Evolutionary conservation across 2,329 filamentous ascomycete genomes (phyloP).

Genomic region (Aureobasidium uvarum): DNA sequence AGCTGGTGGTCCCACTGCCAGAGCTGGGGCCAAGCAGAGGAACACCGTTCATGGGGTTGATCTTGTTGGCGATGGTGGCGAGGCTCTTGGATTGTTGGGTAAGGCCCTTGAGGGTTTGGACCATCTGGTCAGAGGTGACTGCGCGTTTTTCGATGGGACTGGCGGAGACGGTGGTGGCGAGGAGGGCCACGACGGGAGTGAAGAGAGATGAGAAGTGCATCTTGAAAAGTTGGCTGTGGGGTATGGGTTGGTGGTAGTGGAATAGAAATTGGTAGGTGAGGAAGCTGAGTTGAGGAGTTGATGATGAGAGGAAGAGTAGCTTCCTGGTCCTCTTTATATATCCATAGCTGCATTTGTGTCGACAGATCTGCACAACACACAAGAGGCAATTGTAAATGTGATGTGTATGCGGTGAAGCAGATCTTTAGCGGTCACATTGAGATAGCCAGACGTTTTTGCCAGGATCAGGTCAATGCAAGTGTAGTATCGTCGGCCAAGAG

Average conservation of each 20-base stretch:
- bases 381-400: background rate
- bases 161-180: background rate
- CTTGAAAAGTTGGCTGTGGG: background rate
- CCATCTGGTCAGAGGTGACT: constrained; percentile 23
- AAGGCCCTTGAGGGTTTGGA: constrained; percentile 25
- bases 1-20: constrained; percentile 12
- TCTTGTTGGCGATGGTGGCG: constrained; percentile 5
- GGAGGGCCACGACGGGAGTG: constrained; percentile 12
- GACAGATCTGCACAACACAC: background rate
- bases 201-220: constrained; percentile 11
- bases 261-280: background rate
- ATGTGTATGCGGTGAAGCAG: background rate
- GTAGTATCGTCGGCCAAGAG: background rate
- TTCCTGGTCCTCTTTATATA: background rate
- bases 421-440: constrained; percentile 1
- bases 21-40: constrained; percentile 11
- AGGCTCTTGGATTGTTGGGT: constrained; percentile 26
- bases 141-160: constrained; percentile 25
- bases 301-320: background rate
- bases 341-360: background rate
- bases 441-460: constrained; percentile 9
- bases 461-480: background rate
- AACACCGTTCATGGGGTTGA: constrained; percentile 14
- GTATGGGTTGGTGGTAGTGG: background rate
- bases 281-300: background rate